phyloP scores from a whole-genome alignment of 1,139 yeast species.

The Hansenula sp. region DNA sequence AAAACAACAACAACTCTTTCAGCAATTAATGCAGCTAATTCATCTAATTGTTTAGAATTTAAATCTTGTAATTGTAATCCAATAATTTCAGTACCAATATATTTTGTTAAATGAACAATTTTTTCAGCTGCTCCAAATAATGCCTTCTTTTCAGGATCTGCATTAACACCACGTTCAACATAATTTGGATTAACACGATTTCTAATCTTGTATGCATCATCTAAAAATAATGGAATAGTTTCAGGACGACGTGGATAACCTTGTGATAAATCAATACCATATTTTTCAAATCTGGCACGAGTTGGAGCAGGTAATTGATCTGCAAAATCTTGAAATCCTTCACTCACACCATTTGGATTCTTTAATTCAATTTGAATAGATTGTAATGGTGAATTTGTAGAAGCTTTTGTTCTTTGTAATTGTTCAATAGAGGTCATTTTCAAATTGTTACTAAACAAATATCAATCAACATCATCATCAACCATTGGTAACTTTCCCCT shows the following conservation, averaged over 20 bases:
- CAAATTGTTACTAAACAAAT: background rate
- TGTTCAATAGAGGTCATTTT: background rate
- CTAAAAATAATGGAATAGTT: conserved; percentile 43
- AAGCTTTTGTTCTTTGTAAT: background rate
- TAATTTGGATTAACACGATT: conserved; percentile 33
- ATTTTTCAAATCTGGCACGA: conserved; percentile 29
- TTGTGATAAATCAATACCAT: conserved; percentile 36
- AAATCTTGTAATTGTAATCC: conserved; percentile 50
- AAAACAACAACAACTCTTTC: conserved; percentile 47
- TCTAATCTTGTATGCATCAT: conserved; percentile 46
- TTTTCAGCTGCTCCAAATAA: conserved; percentile 48
- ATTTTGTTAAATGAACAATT: conserved; percentile 41
- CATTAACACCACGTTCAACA: conserved; percentile 41
- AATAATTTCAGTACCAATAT: conserved; percentile 51
- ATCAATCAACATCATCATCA: background rate
- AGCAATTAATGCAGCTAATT: conserved; percentile 44
- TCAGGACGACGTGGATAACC: conserved; percentile 42
- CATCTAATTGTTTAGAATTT: conserved; percentile 48
- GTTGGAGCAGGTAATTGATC: conserved; percentile 34
- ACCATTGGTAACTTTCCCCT: background rate
- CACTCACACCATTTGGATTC: conserved; percentile 1
- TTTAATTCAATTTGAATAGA: background rate
- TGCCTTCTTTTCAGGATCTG: conserved; percentile 51
- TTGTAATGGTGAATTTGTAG: background rate
- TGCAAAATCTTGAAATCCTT: background rate